Evolutionary conservation across 2,329 filamentous ascomycete genomes (phyloP).

Genomic region (Gnomoniopsis sp.): DNA sequence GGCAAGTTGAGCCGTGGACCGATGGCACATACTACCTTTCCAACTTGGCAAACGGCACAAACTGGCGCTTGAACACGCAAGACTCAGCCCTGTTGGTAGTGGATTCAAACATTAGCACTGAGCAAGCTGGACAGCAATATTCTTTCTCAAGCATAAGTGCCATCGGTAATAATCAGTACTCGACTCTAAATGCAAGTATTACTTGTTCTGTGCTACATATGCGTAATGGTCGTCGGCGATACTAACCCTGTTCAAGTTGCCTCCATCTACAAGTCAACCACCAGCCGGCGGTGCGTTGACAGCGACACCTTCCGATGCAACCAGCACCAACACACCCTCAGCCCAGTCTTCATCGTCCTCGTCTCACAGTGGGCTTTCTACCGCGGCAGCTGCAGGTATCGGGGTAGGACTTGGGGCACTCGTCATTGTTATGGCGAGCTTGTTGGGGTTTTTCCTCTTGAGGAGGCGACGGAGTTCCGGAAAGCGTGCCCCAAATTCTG

Average conservation of each 20-base stretch:
- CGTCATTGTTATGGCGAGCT: not conserved
- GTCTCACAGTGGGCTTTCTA: not conserved
- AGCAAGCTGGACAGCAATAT: constrained; percentile 3
- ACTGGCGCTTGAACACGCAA: not conserved
- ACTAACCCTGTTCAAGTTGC: not conserved
- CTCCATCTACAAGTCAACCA: constrained; percentile 3
- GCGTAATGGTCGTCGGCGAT: too few relatives aligned
- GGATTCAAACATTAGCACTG: constrained; percentile 5
- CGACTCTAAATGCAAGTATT: not conserved
- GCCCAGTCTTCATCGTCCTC: too few relatives aligned
- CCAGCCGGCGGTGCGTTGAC: not conserved
- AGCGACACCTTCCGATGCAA: not conserved
- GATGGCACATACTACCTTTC: constrained; percentile 8
- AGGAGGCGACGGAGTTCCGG: not conserved
- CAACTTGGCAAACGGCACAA: constrained; percentile 8
- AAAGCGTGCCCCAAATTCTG: too few relatives aligned
- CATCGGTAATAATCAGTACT: not conserved
- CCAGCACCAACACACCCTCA: not conserved
- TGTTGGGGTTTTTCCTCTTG: not conserved
- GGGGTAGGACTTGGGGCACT: constrained; percentile 1
- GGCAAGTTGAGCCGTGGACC: constrained; percentile 1
- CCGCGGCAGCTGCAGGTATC: constrained; percentile 6
- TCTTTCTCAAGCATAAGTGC: constrained; percentile 4
- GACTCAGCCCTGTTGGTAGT: not conserved
- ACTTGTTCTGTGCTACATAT: too few relatives aligned